Conservation (phyloP, 2,329 filamentous ascomycete genomes). For the Rasamsonia emersonii region DNA sequence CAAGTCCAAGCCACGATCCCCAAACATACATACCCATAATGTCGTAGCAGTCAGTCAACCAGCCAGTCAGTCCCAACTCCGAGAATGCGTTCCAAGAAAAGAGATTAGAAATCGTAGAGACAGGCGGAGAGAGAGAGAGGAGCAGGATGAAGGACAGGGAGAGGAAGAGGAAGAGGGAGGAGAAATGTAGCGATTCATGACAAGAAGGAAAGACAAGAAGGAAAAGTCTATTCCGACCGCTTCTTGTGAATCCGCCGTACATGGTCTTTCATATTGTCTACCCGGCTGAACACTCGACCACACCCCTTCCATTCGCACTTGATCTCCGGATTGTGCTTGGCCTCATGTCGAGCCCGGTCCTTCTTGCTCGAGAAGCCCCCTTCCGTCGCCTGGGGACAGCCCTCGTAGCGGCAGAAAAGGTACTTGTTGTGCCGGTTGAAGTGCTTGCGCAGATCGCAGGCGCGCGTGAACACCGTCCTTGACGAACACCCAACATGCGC, state of each 20-base stretch:
- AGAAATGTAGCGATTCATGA: too few species aligned
- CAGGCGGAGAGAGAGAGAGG: too few species aligned
- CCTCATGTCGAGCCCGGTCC: slow-evolving; percentile 53
- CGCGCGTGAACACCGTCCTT: slow-evolving; percentile 48
- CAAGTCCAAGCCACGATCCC: too few species aligned
- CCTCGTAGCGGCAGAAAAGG: slow-evolving; percentile 51
- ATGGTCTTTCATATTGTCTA: slow-evolving; percentile 53
- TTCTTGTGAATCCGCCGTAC: slow-evolving; percentile 35
- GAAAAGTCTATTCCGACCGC: too few species aligned
- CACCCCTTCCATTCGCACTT: slow-evolving; percentile 51
- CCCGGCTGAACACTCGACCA: slow-evolving; percentile 50
- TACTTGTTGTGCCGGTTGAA: slow-evolving; percentile 55
- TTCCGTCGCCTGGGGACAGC: slow-evolving; percentile 48
- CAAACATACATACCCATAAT: too few species aligned
- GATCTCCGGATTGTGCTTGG: slow-evolving; percentile 55
- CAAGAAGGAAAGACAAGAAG: too few species aligned
- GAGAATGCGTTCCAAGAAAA: too few species aligned
- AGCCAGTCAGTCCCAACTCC: too few species aligned
- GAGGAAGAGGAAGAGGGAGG: too few species aligned
- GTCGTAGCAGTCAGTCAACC: too few species aligned
- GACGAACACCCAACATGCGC: slow-evolving; percentile 53
- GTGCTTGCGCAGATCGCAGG: slow-evolving; percentile 55
- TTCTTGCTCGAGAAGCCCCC: slow-evolving; percentile 57
- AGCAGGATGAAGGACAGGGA: too few species aligned
- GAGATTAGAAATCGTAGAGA: too few species aligned